Evolutionary conservation across 441 rosid species (phyloP), one percentile per base, ranked within the genome.

Genomic region (Jatropha multifida): DNA sequence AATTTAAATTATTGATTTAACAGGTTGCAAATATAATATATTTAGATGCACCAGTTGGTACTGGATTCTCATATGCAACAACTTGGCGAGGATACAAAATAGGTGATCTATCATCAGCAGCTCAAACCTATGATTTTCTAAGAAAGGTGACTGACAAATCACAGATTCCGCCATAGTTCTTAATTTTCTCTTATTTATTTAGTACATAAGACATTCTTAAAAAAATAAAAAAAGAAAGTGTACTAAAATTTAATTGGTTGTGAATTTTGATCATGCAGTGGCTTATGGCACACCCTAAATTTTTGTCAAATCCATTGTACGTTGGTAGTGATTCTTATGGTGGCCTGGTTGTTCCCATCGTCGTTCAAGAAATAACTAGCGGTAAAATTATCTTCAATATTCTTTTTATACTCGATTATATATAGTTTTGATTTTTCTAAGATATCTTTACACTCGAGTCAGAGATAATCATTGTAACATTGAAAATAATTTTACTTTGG

Each of bases 11-110:
- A 7, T 4, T 20, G 7, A 42, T 18, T 15, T 44, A 8, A 7
- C 64, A 77, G 80, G 62, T 65, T 65, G 67, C 80, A 64, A 86
- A 80, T 74, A 84, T 86, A 14, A 23, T 86, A 60, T 83, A 61
- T 58, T 61, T 83, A n/a, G 86, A 81, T 78, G 49, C 80, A 26
- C 86, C 86, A 0, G 83, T 77, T 8, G 83, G 83, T 7, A 56
- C 82, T 7, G 81, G 88, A 65, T 84, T 86, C 52, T 82, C 89
- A 4, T 86, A 86, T 68, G 72, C 89, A 52, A 82, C 69, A 73
- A 73, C 49, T 17, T 70, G 9, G 20, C 79, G 78, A 32, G 79
- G 72, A 27, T 82, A 83, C 37, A 67, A 73, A 14, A 46, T 51
- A 49, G 67, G 78, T 60, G 87, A 85, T 61, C 18, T 40, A 48